These are phyloP conservation scores for Venturia effusa DNA, from an alignment of 2,329 filamentous ascomycete genomes.

Conservation along the genomic window DNA sequence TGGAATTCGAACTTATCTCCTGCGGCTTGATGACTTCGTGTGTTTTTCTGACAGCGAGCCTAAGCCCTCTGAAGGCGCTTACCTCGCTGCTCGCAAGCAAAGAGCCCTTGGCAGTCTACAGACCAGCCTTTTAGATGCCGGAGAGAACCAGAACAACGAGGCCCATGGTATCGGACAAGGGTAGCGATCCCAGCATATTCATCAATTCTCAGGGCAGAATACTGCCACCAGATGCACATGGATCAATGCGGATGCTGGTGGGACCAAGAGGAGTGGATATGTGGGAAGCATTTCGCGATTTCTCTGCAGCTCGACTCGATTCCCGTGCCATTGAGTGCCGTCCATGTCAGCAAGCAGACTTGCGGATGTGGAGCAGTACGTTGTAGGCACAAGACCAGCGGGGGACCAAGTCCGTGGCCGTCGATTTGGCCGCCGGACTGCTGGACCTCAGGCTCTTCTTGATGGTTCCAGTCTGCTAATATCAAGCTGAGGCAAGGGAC, in stretches of 20 bases:
- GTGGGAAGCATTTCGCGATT: neutral
- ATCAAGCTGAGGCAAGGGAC: neutral
- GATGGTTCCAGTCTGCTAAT: neutral
- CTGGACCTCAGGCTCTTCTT: neutral
- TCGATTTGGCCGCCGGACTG: neutral
- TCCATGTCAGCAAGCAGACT: neutral
- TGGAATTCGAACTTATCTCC: neutral
- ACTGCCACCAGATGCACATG: neutral
- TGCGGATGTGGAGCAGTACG: too few relatives aligned
- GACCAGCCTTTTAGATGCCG: neutral
- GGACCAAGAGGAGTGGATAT: neutral
- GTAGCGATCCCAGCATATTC: neutral
- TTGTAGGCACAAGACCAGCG: neutral
- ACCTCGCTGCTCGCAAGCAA: neutral
- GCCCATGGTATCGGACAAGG: neutral
- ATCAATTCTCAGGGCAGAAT: neutral
- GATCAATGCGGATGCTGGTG: neutral
- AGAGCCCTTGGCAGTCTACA: neutral
- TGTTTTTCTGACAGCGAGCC: neutral
- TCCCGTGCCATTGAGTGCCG: neutral
- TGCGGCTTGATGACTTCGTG: neutral
- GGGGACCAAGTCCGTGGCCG: neutral
- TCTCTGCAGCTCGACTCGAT: neutral
- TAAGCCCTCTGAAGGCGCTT: neutral
- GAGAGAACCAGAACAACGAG: neutral